phyloP scores from a whole-genome alignment of 495 filamentous ascomycete genomes.

The Aspergillus haitiensis region DNA sequence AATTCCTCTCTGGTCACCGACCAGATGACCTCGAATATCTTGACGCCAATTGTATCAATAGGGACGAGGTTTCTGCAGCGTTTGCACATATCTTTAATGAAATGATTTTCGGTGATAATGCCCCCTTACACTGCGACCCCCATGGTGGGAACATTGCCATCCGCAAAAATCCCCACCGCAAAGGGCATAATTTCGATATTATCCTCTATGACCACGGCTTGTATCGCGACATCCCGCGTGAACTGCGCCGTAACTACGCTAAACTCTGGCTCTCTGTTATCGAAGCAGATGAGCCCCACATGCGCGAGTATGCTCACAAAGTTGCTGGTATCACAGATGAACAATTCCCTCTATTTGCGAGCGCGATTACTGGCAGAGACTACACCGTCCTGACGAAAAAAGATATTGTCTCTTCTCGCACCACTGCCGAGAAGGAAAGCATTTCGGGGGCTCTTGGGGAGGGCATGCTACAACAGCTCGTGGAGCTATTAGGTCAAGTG shows the following conservation, averaged over 20 bases:
- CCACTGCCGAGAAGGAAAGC: constrained; percentile 71
- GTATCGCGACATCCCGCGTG: constrained; percentile 84
- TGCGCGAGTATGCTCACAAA: constrained; percentile 85
- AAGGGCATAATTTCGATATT: constrained; percentile 86
- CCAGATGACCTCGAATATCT: constrained; percentile 87
- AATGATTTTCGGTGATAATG: constrained; percentile 94
- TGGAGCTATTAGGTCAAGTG: constrained; percentile 85
- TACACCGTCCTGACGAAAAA: constrained; percentile 68
- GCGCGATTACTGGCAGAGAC: constrained; percentile 93
- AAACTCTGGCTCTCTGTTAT: constrained; percentile 98
- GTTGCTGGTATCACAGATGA: constrained; percentile 89
- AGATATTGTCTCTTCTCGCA: constrained; percentile 61
- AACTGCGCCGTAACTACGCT: constrained; percentile 82
- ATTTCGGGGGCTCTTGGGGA: constrained; percentile 82
- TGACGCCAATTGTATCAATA: constrained; percentile 81
- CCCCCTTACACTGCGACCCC: constrained; percentile 94
- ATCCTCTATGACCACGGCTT: constrained; percentile 98
- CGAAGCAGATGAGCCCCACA: constrained; percentile 74
- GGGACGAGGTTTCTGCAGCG: constrained; percentile 94
- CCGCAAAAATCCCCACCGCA: constrained; percentile 61
- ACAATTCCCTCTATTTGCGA: constrained; percentile 93
- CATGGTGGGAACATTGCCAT: constrained; percentile 98
- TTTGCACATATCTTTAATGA: constrained; percentile 95
- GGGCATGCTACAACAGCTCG: constrained; percentile 81
- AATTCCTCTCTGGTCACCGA: constrained; percentile 81